Evolutionary conservation across 345 rosid genomes (phyloP).

Genomic region (Sisymbrium altissimum): DNA sequence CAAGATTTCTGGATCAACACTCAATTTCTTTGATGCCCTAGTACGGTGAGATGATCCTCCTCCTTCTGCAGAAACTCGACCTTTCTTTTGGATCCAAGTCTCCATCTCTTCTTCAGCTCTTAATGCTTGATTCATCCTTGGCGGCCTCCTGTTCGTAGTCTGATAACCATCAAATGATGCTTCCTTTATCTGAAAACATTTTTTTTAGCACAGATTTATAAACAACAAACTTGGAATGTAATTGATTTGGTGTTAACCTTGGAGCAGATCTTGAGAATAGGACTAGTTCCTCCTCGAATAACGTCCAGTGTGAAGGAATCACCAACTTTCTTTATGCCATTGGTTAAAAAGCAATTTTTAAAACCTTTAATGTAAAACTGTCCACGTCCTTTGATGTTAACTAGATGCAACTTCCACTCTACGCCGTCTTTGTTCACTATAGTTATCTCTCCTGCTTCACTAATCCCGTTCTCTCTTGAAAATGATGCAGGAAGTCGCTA

Average conservation of each 20-base stretch:
- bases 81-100: slow-evolving; percentile 1
- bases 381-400: slow-evolving; percentile 15
- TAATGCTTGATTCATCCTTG: background rate
- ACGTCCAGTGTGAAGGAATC: slow-evolving; percentile 24
- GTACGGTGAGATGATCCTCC: slow-evolving; percentile 18
- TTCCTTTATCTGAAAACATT: slow-evolving; percentile 9
- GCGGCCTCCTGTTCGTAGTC: background rate
- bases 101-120: slow-evolving; percentile 8
- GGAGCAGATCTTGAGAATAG: slow-evolving; percentile 14
- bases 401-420: slow-evolving; percentile 24
- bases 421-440: slow-evolving; percentile 7
- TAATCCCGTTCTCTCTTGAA: slow-evolving; percentile 6
- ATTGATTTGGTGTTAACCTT: slow-evolving; percentile 16
- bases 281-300: slow-evolving; percentile 22
- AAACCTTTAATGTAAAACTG: slow-evolving; percentile 20
- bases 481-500: slow-evolving; percentile 13
- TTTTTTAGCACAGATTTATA: background rate
- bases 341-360: slow-evolving; percentile 6
- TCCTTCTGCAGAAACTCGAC: slow-evolving; percentile 8
- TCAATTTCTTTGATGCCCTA: slow-evolving; percentile 2
- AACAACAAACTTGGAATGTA: background rate
- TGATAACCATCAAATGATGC: background rate
- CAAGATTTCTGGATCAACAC: background rate
- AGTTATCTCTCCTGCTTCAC: slow-evolving; percentile 20
- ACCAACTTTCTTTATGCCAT: slow-evolving; percentile 6